Percentiles rank a stretch among this genome's conserved stretches.
These are phyloP conservation scores for Phytophthora cryptogea DNA, from an alignment of 352 stramenopile genomes.

Conservation along the genomic window DNA sequence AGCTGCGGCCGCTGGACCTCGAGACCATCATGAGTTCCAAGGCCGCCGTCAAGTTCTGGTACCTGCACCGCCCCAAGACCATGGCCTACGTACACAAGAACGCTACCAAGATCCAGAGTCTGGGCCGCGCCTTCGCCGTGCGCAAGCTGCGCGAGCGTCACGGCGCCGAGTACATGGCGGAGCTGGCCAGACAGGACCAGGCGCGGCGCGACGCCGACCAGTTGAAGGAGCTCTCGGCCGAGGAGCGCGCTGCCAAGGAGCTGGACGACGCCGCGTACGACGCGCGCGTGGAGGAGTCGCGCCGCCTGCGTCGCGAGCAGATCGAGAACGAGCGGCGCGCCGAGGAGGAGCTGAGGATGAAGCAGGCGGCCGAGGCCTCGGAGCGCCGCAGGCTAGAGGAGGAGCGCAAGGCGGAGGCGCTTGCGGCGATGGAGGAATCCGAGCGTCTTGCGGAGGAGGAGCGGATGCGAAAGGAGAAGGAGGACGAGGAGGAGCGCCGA, in stretches of 20 bases:
- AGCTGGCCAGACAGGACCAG: conserved; percentile 71
- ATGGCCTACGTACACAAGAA: conserved; percentile 92
- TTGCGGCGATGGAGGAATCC: conserved; percentile 38
- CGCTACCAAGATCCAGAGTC: conserved; percentile 83
- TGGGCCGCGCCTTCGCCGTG: conserved; percentile 80
- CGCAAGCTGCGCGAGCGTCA: conserved; percentile 74
- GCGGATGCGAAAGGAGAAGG: conserved; percentile 20
- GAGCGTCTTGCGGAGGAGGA: conserved; percentile 44
- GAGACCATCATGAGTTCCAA: conserved; percentile 90
- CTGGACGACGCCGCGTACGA: conserved; percentile 71
- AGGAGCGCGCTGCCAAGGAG: conserved; percentile 58
- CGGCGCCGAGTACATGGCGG: conserved; percentile 81
- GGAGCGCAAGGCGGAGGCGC: conserved; percentile 38
- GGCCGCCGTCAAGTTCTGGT: conserved; percentile 90
- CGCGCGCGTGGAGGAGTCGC: conserved; percentile 77
- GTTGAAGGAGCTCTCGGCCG: conserved; percentile 65
- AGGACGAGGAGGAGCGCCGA: conserved; percentile 27
- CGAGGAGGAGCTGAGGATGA: conserved; percentile 58
- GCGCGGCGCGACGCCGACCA: conserved; percentile 61
- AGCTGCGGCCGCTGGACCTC: conserved; percentile 78
- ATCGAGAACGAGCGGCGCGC: conserved; percentile 65
- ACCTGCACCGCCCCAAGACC: conserved; percentile 86
- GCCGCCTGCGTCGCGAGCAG: conserved; percentile 76
- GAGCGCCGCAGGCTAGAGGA: conserved; percentile 45
- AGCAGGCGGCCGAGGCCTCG: conserved; percentile 49